Conservation (phyloP, 202 grass and related monocot species). For the Miscanthus sacchariflorus region DNA sequence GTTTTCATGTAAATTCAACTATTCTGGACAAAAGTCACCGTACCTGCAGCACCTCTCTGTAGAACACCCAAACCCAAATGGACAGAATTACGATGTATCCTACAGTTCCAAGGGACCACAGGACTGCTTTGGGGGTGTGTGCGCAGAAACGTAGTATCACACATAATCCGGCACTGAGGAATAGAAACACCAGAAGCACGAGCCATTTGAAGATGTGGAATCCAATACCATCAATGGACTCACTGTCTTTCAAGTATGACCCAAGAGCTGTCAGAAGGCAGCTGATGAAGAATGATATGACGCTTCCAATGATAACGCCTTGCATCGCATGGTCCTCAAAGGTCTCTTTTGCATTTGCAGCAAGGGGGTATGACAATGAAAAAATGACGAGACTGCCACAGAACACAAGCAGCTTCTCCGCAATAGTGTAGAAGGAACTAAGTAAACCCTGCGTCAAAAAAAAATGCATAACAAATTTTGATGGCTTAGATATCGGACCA, state of each 20-base stretch:
- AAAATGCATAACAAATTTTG: background rate
- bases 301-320: background rate
- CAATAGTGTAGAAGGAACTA: slow-evolving; percentile 22
- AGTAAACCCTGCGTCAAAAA: slow-evolving; percentile 14
- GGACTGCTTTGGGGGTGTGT: background rate
- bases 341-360: background rate
- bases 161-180: background rate
- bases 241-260: slow-evolving; percentile 9
- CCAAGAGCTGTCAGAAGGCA: background rate
- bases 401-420: slow-evolving; percentile 18
- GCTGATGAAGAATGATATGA: background rate
- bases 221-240: background rate
- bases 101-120: background rate
- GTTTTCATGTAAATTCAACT: background rate
- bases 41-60: background rate
- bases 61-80: slow-evolving; percentile 11
- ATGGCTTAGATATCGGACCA: background rate
- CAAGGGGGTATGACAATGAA: slow-evolving; percentile 2
- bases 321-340: background rate
- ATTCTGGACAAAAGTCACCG: background rate
- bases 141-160: background rate
- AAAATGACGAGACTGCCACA: background rate
- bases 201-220: background rate
- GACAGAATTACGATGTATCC: background rate
- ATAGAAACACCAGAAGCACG: background rate